Evolutionary conservation across 805 yeast genomes (phyloP), one percentile per base, ranked within the genome.

Genomic region (Monosporozyma aerobia): DNA sequence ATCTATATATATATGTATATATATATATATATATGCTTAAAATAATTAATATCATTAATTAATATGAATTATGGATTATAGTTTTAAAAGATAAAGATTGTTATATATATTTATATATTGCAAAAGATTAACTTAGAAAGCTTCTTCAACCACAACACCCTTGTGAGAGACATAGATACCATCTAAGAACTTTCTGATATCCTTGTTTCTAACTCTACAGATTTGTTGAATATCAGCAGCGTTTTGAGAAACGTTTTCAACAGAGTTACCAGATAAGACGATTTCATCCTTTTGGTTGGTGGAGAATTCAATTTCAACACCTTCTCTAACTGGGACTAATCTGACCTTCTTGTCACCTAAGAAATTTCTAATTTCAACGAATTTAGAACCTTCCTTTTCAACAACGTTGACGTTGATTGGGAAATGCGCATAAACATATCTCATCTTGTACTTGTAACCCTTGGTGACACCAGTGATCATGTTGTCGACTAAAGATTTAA

Each of bases 401-500:
- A 87, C 73, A 65, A 90, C 76, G 82, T 90, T 92, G 66, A 94
- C 97, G 79, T 94, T 94, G 79, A 95, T 94, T 76, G 99, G 99
- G 96, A 94, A 94, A 88, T 94, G 99, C 85, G 99, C 99, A 75
- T 92, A 95, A 62, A 94, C 99, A 77, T 89, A 90, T 83, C 98
- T 90, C 97, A 94, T 86, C 87, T 94, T 94, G 94, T 94, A 94
- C 80, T 87, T 84, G 95, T 79, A 92, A 78, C 98, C 99, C 81
- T 84, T 84, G 75, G 99, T 94, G 74, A 94, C 99, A 87, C 99
- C 99, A 66, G 87, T 87, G 78, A 94, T 76, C 83, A 94, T 77
- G 87, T 94, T 94, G 73, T 88, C 73, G 69, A 94, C 81, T 74
- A 94, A 80, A 63, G 98, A 88, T 81, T 89, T 90, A 76, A 94